These are phyloP conservation scores for Saturnispora silvae DNA, from an alignment of 805 yeast species.

Conservation along the genomic window DNA sequence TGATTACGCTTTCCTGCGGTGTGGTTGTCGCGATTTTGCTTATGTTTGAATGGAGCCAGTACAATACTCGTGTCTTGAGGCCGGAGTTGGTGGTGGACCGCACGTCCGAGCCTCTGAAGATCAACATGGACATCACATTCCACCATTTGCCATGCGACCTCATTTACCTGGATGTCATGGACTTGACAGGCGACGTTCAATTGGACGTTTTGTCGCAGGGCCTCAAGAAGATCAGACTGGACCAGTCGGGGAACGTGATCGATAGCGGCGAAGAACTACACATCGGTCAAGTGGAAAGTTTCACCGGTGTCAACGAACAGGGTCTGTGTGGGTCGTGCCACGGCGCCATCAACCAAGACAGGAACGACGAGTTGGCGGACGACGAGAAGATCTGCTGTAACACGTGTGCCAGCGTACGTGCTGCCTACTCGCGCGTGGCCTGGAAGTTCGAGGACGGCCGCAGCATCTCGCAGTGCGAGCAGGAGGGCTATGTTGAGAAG, in stretches of 20 bases:
- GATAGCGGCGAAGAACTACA: constrained; percentile 28
- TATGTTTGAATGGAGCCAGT: constrained; percentile 66
- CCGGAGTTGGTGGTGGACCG: constrained; percentile 89
- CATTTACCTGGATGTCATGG: constrained; percentile 77
- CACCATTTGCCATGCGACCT: constrained; percentile 80
- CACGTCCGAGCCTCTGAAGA: constrained; percentile 62
- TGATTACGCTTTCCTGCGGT: constrained; percentile 67
- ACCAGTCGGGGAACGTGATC: constrained; percentile 39
- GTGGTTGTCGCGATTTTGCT: constrained; percentile 52
- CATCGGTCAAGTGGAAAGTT: constrained; percentile 26
- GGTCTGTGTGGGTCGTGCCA: constrained; percentile 83
- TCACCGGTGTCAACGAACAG: constrained; percentile 17
- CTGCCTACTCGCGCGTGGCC: constrained; percentile 62
- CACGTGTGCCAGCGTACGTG: constrained; percentile 68
- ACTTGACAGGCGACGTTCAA: constrained; percentile 77
- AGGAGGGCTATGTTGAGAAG: constrained; percentile 68
- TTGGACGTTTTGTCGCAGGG: constrained; percentile 61
- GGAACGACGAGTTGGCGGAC: constrained; percentile 29
- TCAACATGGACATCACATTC: constrained; percentile 73
- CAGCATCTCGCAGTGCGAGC: constrained; percentile 82
- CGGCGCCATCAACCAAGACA: constrained; percentile 60
- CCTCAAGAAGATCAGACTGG: constrained; percentile 59
- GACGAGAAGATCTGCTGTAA: constrained; percentile 62
- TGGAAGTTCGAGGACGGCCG: constrained; percentile 92
- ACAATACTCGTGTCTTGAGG: constrained; percentile 51